Evolutionary conservation across 2,329 filamentous ascomycete genomes (phyloP).

Genomic region (Pochonia chlamydosporia): DNA sequence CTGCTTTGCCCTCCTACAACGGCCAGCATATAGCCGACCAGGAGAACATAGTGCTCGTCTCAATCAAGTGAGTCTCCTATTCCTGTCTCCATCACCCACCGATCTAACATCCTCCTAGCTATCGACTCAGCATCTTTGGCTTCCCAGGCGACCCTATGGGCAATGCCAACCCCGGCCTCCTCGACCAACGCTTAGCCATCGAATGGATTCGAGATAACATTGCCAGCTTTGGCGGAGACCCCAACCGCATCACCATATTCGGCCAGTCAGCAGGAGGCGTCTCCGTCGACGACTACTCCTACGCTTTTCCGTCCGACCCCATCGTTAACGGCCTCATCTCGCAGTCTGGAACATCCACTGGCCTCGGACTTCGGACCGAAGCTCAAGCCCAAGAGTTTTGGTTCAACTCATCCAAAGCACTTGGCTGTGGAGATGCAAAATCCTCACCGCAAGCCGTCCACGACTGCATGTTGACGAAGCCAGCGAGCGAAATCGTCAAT

Average conservation of each 20-base stretch:
- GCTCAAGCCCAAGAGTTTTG: not conserved
- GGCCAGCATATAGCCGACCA: not conserved
- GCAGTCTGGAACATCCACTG: constrained; percentile 24
- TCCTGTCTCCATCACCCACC: not conserved
- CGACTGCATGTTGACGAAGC: not conserved
- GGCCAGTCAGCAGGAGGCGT: constrained; percentile 25
- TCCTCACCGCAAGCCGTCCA: no score
- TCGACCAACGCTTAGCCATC: constrained; percentile 43
- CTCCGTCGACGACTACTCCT: constrained; percentile 32
- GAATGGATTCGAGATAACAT: constrained; percentile 40
- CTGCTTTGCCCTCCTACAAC: not conserved
- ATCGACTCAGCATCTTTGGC: not conserved
- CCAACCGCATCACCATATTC: constrained; percentile 29
- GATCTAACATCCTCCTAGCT: not conserved
- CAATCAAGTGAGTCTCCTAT: not conserved
- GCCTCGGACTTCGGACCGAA: not conserved
- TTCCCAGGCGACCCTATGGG: not conserved
- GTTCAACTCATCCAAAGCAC: not conserved
- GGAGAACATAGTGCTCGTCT: not conserved
- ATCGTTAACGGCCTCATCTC: constrained; percentile 33
- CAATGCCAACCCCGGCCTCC: constrained; percentile 39
- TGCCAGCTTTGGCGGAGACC: constrained; percentile 44
- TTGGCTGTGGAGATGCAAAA: not conserved
- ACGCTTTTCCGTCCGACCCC: constrained; percentile 34
- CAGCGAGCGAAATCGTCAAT: not conserved